Base-by-base conservation (phyloP, 2,329 filamentous ascomycete species). In the Xylariomycetidae sp. region DNA sequence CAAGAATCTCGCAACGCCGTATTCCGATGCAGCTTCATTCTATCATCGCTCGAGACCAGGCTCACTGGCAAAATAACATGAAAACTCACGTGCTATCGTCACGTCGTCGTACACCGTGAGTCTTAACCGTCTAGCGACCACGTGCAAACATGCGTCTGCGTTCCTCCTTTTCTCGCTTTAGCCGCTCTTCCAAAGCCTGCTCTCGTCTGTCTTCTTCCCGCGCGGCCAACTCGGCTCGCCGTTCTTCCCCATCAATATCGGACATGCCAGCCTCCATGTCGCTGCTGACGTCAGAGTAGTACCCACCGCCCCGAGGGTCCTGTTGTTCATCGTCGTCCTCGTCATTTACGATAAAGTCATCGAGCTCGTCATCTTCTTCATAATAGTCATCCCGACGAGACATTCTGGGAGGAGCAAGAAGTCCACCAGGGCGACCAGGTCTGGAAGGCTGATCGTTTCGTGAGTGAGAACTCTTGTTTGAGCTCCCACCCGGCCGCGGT, bases 181-280 rank as follows among this genome's bases (percentile, higher is more conserved):
- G 33, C 31, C 47, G 54, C 22, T 57, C 48, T 25, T 66, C 64
- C 4, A 68, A 44, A 3, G 56, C 59, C 38, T 62, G 55, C 50
- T 80, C 77, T 3, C 66, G 66, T 60, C 76, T 83, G 37, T 89
- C 85, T 53, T 89, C 85, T 29, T 71, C 70, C 27, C 74, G 74
- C 16, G 83, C 85, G 34, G 72, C 67, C 18, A 64, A 59, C 39
- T 81, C 72, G 3, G 84, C 82, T 31, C 64, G 54, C 29, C 68
- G 64, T 55, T 90, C 85, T 56, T 90, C 85, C 22, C 72, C 64
- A 40, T 88, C 82, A 33, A 89, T 75, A 46, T 88, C 84, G 40
- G 80, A 81, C 23, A 82, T 56, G 20, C 82, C 83, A 3, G 82
- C 85, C 56, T 88, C 84, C 82, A 88, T 88, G 48, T 87, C 85